Evolutionary conservation across 768 basidiomycete genomes (phyloP).

Genomic region (Suillus alpinus): DNA sequence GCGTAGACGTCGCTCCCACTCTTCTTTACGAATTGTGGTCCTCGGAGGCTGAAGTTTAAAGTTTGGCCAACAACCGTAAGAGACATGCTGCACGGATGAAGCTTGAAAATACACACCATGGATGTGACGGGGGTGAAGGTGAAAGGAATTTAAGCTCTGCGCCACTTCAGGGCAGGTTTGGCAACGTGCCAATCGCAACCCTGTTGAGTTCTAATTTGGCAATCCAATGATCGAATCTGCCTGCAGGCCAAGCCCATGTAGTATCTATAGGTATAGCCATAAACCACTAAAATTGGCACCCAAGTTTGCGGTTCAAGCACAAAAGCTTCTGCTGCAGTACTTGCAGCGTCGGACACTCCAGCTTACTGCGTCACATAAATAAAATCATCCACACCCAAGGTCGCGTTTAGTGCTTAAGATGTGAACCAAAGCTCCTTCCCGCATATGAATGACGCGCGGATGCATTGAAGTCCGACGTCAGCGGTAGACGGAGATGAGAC

Average conservation of each 20-base stretch:
- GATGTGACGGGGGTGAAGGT: constrained; percentile 16
- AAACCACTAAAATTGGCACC: neutral
- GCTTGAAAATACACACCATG: constrained; percentile 29
- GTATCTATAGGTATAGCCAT: neutral
- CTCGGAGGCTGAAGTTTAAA: constrained; percentile 43
- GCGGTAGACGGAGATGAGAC: neutral
- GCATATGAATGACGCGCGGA: neutral
- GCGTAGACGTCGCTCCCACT: constrained; percentile 83
- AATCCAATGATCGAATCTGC: neutral
- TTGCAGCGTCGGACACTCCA: neutral
- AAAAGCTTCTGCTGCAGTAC: neutral
- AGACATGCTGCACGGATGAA: neutral
- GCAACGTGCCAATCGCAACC: neutral
- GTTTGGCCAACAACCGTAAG: constrained; percentile 2
- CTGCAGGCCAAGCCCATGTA: neutral
- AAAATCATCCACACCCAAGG: neutral
- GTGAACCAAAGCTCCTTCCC: neutral
- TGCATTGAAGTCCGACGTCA: neutral
- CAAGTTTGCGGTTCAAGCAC: no score
- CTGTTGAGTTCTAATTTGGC: constrained; percentile 8
- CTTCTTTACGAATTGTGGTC: constrained; percentile 64
- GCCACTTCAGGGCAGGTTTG: constrained; percentile 39
- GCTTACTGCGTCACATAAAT: neutral
- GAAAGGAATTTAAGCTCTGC: constrained; percentile 31
- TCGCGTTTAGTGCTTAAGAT: neutral